Conservation (phyloP, 2,329 filamentous ascomycete species). For the Leptodontidium sp. region DNA sequence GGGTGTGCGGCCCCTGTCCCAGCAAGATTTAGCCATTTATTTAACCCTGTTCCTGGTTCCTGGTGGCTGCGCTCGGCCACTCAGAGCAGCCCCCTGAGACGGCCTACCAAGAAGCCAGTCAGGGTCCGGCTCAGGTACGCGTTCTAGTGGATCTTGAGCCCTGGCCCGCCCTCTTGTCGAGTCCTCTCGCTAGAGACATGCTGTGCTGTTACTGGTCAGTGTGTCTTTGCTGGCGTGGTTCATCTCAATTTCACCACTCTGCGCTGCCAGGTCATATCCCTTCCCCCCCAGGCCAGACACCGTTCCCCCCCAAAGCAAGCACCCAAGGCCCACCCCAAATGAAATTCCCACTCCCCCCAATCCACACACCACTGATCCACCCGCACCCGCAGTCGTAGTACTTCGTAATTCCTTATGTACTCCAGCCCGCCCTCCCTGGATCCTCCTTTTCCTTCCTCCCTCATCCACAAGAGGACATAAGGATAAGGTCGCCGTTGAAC, state of each 20-base stretch:
- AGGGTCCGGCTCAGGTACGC: conserved; percentile 37
- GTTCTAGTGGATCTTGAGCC: conserved; percentile 37
- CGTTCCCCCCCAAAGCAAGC: neutral
- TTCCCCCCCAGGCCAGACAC: no score
- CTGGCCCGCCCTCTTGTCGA: neutral
- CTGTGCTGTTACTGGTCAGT: conserved; percentile 7
- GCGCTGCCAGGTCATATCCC: conserved; percentile 18
- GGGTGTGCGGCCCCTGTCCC: conserved; percentile 26
- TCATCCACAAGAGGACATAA: conserved; percentile 32
- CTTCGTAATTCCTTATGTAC: conserved; percentile 29
- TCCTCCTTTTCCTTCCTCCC: conserved; percentile 15
- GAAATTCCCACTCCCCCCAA: conserved; percentile 21
- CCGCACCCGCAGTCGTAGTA: conserved; percentile 6
- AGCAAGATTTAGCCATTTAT: conserved; percentile 20
- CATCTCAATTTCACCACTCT: conserved; percentile 39
- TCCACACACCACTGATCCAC: conserved; percentile 4
- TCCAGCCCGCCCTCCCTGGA: conserved; percentile 12
- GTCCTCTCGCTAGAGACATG: conserved; percentile 4
- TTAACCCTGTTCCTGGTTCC: conserved; percentile 1
- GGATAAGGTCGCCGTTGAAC: conserved; percentile 40
- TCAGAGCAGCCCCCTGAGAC: conserved; percentile 22
- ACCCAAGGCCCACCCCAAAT: conserved; percentile 33
- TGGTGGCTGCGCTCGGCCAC: conserved; percentile 22
- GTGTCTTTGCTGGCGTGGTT: conserved; percentile 34
- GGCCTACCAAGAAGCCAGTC: conserved; percentile 15